These are phyloP conservation scores for Boletus reticulatus DNA, from an alignment of 768 basidiomycete genomes.

Conservation along the genomic window DNA sequence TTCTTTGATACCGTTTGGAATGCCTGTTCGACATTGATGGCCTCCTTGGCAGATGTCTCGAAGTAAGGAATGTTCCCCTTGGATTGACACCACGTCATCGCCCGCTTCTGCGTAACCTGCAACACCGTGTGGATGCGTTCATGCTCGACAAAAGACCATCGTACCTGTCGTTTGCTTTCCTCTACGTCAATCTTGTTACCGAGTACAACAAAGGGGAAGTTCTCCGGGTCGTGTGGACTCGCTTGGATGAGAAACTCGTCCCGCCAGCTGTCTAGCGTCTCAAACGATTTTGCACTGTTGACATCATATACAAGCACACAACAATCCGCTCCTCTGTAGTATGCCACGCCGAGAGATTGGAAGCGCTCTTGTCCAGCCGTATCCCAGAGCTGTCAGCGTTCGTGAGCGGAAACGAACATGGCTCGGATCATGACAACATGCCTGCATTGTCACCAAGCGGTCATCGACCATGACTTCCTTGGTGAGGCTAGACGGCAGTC, in stretches of 20 bases:
- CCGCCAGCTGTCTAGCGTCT: slow-evolving; percentile 98
- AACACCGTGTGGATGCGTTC: not conserved
- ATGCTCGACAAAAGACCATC: slow-evolving; percentile 14
- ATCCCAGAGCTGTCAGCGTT: slow-evolving; percentile 85
- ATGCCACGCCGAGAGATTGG: slow-evolving; percentile 97
- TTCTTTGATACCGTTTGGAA: slow-evolving; percentile 99
- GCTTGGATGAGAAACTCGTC: slow-evolving; percentile 99
- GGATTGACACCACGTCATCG: slow-evolving; percentile 99
- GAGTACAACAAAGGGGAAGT: slow-evolving; percentile 98
- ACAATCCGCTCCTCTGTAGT: slow-evolving; percentile 98
- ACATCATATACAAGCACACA: slow-evolving; percentile 99
- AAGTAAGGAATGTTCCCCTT: slow-evolving; percentile 99
- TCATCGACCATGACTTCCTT: slow-evolving; percentile 99
- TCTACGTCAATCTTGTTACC: slow-evolving; percentile 99
- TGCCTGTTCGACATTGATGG: slow-evolving; percentile 99
- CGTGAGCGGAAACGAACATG: slow-evolving; percentile 1
- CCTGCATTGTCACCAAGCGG: slow-evolving; percentile 98
- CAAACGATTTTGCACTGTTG: slow-evolving; percentile 97
- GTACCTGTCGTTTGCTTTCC: slow-evolving; percentile 94
- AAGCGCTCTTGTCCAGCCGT: slow-evolving; percentile 99
- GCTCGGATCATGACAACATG: slow-evolving; percentile 29
- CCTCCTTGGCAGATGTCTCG: slow-evolving; percentile 99
- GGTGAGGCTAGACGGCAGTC: slow-evolving; percentile 61
- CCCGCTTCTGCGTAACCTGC: slow-evolving; percentile 97
- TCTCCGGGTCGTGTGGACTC: slow-evolving; percentile 97